phyloP scores from a whole-genome alignment of 495 filamentous ascomycete genomes.

The Aspergillus sclerotiicarbonarius region DNA sequence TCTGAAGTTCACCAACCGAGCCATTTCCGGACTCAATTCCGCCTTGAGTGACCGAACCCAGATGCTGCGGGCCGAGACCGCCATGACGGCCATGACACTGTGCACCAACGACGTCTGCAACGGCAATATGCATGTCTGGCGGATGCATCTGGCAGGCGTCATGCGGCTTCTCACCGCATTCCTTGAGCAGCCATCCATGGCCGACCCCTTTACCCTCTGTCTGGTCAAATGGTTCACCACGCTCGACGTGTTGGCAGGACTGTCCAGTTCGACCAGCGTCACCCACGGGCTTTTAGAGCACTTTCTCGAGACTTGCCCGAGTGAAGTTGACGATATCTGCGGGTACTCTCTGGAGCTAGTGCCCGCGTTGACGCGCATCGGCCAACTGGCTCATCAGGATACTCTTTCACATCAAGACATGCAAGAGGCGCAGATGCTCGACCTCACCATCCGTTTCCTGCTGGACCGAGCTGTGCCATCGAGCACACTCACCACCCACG shows the following conservation, averaged over 20 bases:
- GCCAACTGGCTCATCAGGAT: constrained; percentile 14
- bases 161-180: constrained; percentile 22
- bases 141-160: constrained; percentile 29
- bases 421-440: background rate
- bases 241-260: constrained; percentile 27
- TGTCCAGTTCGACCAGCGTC: constrained; percentile 18
- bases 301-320: background rate
- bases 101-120: constrained; percentile 41
- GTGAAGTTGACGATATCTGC: constrained; percentile 30
- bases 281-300: constrained; percentile 7
- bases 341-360: constrained; percentile 32
- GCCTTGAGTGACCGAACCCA: constrained; percentile 14
- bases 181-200: constrained; percentile 10
- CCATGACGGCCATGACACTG: constrained; percentile 31
- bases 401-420: background rate
- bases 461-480: constrained; percentile 12
- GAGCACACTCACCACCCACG: background rate
- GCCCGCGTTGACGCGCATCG: constrained; percentile 22
- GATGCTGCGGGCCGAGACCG: constrained; percentile 22
- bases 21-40: constrained; percentile 27
- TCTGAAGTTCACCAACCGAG: constrained; percentile 32
- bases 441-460: constrained; percentile 17
- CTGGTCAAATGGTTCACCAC: constrained; percentile 35
- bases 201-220: constrained; percentile 20
- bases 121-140: constrained; percentile 31